Evolutionary conservation across 108 stramenopile genomes (phyloP).

Genomic region (Fragilariopsis cylindrus): DNA sequence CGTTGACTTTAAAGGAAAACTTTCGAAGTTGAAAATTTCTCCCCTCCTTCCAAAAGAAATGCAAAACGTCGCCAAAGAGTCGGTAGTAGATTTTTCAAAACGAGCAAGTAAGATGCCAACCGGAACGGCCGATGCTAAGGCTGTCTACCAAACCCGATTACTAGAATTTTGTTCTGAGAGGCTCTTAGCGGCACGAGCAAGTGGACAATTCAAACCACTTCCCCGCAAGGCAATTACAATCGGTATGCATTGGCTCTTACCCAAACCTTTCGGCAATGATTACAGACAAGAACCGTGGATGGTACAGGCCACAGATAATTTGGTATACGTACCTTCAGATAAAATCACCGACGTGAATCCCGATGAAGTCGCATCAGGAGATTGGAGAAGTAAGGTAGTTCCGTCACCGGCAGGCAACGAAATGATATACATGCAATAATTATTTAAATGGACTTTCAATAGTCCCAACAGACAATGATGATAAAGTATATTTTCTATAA

Average conservation of each 20-base stretch:
- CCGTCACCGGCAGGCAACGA: slow-evolving; percentile 77
- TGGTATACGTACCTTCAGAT: slow-evolving; percentile 68
- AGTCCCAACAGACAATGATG: not conserved
- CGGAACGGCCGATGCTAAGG: slow-evolving; percentile 34
- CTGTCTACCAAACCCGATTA: slow-evolving; percentile 43
- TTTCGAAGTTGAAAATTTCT: slow-evolving; percentile 70
- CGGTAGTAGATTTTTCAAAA: slow-evolving; percentile 53
- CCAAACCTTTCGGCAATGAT: slow-evolving; percentile 91
- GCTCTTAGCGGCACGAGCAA: slow-evolving; percentile 70
- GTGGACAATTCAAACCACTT: slow-evolving; percentile 73
- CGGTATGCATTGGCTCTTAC: slow-evolving; percentile 91
- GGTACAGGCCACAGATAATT: slow-evolving; percentile 72
- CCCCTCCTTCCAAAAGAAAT: slow-evolving; percentile 74
- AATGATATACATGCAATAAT: slow-evolving; percentile 84
- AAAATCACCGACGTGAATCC: slow-evolving; percentile 74
- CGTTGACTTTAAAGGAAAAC: slow-evolving; percentile 57
- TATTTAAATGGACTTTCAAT: not conserved
- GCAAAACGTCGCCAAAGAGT: slow-evolving; percentile 51
- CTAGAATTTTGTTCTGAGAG: slow-evolving; percentile 69
- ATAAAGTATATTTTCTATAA: not conserved
- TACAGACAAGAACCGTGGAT: slow-evolving; percentile 82
- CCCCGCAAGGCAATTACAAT: slow-evolving; percentile 90
- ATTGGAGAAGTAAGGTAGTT: slow-evolving; percentile 80
- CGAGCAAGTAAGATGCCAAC: slow-evolving; percentile 49
- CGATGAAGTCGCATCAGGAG: slow-evolving; percentile 61